These are phyloP conservation scores for Sordariomycetes sp. DNA, from an alignment of 2,329 filamentous ascomycete genomes.

Conservation along the genomic window DNA sequence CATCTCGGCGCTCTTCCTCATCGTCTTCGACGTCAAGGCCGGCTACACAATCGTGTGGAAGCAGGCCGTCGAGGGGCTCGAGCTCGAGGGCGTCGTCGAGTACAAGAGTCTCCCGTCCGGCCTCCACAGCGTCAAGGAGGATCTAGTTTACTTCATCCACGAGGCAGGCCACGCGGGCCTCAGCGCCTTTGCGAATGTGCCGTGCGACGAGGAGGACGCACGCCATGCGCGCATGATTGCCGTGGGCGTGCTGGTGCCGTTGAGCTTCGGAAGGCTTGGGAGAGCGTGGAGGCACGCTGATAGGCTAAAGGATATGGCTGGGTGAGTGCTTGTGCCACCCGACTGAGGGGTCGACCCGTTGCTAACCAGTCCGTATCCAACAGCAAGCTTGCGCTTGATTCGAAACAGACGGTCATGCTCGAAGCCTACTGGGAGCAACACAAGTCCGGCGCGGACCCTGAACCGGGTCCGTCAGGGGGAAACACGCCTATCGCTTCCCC, in stretches of 20 bases:
- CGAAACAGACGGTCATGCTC: conserved; percentile 47
- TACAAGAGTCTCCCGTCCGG: conserved; percentile 95
- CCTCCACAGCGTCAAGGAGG: conserved; percentile 74
- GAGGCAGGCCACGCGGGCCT: conserved; percentile 67
- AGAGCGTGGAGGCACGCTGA: conserved; percentile 82
- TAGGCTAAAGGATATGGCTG: conserved; percentile 59
- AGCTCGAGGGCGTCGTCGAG: conserved; percentile 78
- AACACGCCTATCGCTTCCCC: conserved; percentile 41
- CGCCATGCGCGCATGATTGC: conserved; percentile 89
- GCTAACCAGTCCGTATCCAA: conserved; percentile 8
- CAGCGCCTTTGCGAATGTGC: conserved; percentile 80
- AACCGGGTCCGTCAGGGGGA: not conserved
- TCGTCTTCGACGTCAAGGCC: conserved; percentile 84
- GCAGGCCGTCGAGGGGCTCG: conserved; percentile 52
- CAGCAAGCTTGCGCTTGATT: conserved; percentile 51
- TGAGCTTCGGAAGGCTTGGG: conserved; percentile 75
- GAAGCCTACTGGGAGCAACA: conserved; percentile 63
- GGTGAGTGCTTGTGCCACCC: conserved; percentile 26
- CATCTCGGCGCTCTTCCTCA: conserved; percentile 73
- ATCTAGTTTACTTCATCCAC: conserved; percentile 91
- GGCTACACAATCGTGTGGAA: conserved; percentile 91
- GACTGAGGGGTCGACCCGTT: not conserved
- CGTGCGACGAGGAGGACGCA: conserved; percentile 60
- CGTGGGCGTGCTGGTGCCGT: conserved; percentile 75
- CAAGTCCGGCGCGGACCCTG: not conserved